Evolutionary conservation across 2,329 filamentous ascomycete genomes (phyloP), one percentile per base, ranked within the genome.

Genomic region (Apiospora phragmitis): DNA sequence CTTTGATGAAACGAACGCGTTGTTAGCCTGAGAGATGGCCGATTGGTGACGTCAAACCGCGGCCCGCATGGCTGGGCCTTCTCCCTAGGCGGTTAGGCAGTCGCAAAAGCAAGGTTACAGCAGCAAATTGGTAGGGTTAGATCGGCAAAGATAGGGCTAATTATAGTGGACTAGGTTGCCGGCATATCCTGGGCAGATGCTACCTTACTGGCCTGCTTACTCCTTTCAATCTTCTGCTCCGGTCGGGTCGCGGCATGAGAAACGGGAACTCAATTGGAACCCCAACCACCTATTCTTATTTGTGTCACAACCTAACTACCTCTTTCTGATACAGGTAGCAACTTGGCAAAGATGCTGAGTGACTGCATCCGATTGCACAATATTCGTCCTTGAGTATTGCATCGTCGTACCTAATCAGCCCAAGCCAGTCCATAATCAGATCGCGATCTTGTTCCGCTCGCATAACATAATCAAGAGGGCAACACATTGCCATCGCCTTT

Each of bases 31-130:
- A 8, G 16, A 29, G 38, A 62, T 35, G 26, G 24, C 42, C 42
- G 24, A 35, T 35, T 47, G 26, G 65, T 67, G 65, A 67, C 65
- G 65, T 67, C 65, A 67, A 67, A 47, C 3, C 65, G 18, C 65
- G 42, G 41, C 65, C 65, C 65, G 65, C 55, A 62, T 38, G 29
- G 55, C 29, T 62, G 55, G 55, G 32, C 32, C 35, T 24, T n/a
- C 32, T 62, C 29, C 35, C 18, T n/a, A 47, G 43, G 43, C 43
- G 43, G 43, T 62, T 62, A 38, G 55, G 32, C 38, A 38, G 32
- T n/a, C 21, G 49, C 35, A 62, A 62, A 62, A 62, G 55, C 55
- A 62, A 24, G 55, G 55, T 62, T 62, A 14, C 55, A 35, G 55
- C 32, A 24, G 32, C 2, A 3, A 35, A 18, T 62, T 8, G 14